phyloP scores from a whole-genome alignment of 169 alveolate species.

The Plasmodium knowlesi region DNA sequence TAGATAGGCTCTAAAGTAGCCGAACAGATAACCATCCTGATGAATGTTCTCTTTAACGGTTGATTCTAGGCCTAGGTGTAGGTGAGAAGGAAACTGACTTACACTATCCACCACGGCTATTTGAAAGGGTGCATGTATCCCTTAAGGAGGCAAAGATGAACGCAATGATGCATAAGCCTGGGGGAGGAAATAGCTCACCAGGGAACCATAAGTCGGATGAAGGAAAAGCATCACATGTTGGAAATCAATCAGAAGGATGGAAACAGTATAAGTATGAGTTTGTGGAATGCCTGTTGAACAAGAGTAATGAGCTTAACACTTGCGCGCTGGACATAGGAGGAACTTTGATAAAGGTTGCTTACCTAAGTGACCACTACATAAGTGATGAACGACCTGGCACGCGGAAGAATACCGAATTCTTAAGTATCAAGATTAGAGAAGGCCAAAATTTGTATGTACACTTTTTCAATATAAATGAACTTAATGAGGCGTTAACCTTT shows the following conservation, averaged over 20 bases:
- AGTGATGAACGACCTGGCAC: not conserved
- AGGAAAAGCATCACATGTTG: not conserved
- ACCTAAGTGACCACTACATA: constrained; percentile 32
- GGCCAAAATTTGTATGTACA: constrained; percentile 10
- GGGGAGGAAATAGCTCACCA: not conserved
- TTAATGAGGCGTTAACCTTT: constrained; percentile 5
- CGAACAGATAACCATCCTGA: not conserved
- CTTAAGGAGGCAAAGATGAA: not conserved
- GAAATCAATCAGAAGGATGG: not conserved
- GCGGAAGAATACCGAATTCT: not conserved
- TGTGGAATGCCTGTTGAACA: not conserved
- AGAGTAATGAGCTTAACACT: not conserved
- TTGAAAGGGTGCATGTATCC: not conserved
- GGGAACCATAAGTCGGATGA: not conserved
- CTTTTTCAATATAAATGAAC: constrained; percentile 23
- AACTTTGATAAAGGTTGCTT: constrained; percentile 82
- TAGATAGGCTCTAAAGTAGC: not conserved
- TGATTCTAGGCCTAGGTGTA: not conserved
- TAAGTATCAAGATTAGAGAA: not conserved
- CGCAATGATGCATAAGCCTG: not conserved
- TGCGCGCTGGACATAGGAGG: constrained; percentile 88
- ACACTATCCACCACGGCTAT: not conserved
- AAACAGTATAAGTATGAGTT: not conserved
- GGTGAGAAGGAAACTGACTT: not conserved
- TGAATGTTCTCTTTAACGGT: not conserved